Evolutionary conservation across 1,139 yeast species (phyloP), one percentile per base, ranked within the genome.

Genomic region (Saccharomyces hybrid): DNA sequence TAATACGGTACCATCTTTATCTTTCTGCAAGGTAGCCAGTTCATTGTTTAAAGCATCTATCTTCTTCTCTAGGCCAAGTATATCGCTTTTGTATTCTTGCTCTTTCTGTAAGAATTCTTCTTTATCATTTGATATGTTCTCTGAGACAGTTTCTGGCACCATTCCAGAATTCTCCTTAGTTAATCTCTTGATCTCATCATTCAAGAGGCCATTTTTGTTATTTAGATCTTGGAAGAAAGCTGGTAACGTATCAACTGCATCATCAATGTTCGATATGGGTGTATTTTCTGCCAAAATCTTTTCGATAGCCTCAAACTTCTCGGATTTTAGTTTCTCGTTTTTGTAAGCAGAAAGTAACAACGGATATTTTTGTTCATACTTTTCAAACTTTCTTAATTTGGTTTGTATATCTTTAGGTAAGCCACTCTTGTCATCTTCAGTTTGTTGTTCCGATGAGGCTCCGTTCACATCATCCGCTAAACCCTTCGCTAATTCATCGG

Each of bases 301-400:
- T 66, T 90, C 96, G 64, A 91, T 86, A 1, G 76, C 67, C 7
- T 68, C 73, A n/a, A 90, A 78, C 54, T 85, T 75, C 52, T 81
- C 85, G 1, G 79, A 74, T 62, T 85, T 86, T 50, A 79, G 75
- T 73, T 88, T 89, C 67, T 90, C 97, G 1, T 78, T 74, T 66
- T 89, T 87, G 72, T 87, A 91, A 0, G 98, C 97, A 51, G 86
- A 86, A 51, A 89, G 77, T 14, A 91, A 74, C 21, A 83, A 72
- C 0, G 97, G 98, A 67, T 90, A 91, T 66, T 88, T 88, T 55
- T 86, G 87, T 69, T 93, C 98, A 69, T 90, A 93, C 68, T 89
- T 90, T 56, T 80, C 83, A 67, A 88, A 88, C 73, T 88, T 90
- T 58, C 80, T 79, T 71, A 91, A 72, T 64, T 86, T 86, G 12